These are phyloP conservation scores for Stereocaulon alpinum DNA, from an alignment of 495 filamentous ascomycete genomes.

Conservation along the genomic window DNA sequence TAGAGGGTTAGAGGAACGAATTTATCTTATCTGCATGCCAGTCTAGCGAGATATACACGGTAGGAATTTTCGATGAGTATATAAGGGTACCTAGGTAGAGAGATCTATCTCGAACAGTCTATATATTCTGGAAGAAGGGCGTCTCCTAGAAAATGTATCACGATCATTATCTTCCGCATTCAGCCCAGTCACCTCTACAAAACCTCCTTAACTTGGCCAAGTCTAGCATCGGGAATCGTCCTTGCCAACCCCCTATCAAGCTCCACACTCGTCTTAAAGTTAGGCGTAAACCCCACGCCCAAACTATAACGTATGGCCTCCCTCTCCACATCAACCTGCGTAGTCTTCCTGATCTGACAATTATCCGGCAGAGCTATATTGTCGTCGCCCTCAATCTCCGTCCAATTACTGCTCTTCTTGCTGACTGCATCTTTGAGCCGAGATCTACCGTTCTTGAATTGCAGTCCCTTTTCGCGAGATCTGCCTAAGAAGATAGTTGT, in stretches of 20 bases:
- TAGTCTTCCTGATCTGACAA: conserved; percentile 1
- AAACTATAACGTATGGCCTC: not conserved
- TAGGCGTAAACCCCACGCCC: not conserved
- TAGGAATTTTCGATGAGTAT: too few species aligned
- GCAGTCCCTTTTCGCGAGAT: not conserved
- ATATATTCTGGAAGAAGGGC: too few species aligned
- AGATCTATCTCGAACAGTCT: too few species aligned
- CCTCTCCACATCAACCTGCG: not conserved
- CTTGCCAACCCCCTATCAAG: not conserved
- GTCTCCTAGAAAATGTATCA: too few species aligned
- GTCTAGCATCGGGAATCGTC: not conserved
- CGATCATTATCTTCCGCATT: too few species aligned
- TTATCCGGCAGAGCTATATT: not conserved
- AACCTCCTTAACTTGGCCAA: not conserved
- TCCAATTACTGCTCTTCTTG: not conserved
- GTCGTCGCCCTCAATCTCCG: not conserved
- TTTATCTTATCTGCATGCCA: too few species aligned
- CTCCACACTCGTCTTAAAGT: not conserved
- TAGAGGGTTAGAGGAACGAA: too few species aligned
- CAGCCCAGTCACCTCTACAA: not conserved
- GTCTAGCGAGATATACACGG: too few species aligned
- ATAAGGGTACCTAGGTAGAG: too few species aligned
- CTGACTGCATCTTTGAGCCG: not conserved
- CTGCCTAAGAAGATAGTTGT: not conserved
- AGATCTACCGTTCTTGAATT: not conserved